Conservation (phyloP, 78 protist species). For the Salpingoeca rosetta region DNA sequence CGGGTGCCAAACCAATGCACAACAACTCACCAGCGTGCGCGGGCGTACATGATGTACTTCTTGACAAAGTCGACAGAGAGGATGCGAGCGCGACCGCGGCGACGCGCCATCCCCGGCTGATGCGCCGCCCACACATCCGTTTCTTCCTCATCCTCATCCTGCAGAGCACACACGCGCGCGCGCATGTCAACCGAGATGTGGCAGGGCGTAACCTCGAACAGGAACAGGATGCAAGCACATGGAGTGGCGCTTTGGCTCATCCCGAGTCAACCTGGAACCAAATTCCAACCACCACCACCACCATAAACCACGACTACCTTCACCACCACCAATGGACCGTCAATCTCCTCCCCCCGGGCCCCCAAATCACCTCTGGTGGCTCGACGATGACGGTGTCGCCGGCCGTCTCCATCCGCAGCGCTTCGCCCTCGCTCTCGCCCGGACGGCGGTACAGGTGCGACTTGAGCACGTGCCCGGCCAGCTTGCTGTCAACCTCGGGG, state of each 20-base stretch:
- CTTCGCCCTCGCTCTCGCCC: background rate
- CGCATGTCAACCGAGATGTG: slow-evolving; percentile 39
- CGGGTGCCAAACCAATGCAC: too few relatives aligned
- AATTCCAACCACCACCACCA: too few relatives aligned
- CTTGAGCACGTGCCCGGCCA: slow-evolving; percentile 64
- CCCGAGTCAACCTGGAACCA: too few relatives aligned
- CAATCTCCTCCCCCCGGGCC: too few relatives aligned
- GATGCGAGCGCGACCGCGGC: too few relatives aligned
- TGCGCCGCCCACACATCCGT: too few relatives aligned
- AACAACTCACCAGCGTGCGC: too few relatives aligned
- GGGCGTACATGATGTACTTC: slow-evolving; percentile 52
- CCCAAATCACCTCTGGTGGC: slow-evolving; percentile 16
- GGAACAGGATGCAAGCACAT: too few relatives aligned
- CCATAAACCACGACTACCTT: too few relatives aligned
- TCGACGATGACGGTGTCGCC: background rate
- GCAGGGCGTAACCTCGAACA: slow-evolving; percentile 18
- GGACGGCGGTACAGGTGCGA: slow-evolving; percentile 53
- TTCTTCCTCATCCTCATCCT: background rate
- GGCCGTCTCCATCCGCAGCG: background rate
- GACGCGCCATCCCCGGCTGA: too few relatives aligned
- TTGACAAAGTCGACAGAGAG: slow-evolving; percentile 51
- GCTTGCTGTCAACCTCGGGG: slow-evolving; percentile 40
- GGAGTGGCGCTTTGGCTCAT: too few relatives aligned
- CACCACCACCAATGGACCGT: too few relatives aligned
- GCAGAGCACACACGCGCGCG: slow-evolving; percentile 14